Evolutionary conservation across 2,329 filamentous ascomycete species (phyloP), one percentile per base, ranked within the genome.

Genomic region (Phialemonium atrogriseum): DNA sequence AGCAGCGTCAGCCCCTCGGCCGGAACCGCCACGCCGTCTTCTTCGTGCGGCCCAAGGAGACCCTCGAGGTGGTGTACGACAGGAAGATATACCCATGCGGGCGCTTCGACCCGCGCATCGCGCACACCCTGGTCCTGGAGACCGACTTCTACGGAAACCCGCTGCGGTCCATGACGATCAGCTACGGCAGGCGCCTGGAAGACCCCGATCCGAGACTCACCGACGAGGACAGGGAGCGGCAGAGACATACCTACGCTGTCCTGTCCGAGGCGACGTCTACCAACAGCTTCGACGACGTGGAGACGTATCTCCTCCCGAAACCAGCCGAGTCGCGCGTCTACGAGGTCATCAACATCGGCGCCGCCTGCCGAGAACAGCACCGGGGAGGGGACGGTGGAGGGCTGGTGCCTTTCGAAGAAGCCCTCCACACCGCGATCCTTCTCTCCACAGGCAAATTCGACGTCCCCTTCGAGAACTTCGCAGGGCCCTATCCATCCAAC

Each of bases 101-200:
- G 11, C 20, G 20, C 20, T 11, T 22, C 7, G 23, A 24, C n/a
- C 23, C 23, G 23, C 6, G 23, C 6, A 13, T 24, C 5, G 24
- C 27, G 6, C 37, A 39, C 24, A 30, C 34, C 4, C 24, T 39
- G n/a, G 24, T 25, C 13, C 28, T 39, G 27, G 20, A 39, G 25
- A 31, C 34, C n/a, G 34, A 39, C 25, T 33, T 22, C 20, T 39
- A 30, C 26, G 37, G 37, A 15, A 39, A 39, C n/a, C 14, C 24
- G 9, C 12, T 30, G 10, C 27, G 16, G 5, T 20, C 30, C 7
- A 12, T 37, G n/a, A 23, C 16, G 5, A 20, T 39, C 9, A 19
- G 24, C 5, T 39, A 39, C 24, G 37, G 37, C 5, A 17, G 36
- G 22, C 22, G 25, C 19, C 15, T 13, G 15, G n/a, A 31, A 19